Evolutionary conservation across 805 yeast genomes (phyloP), one percentile per base, ranked within the genome.

Genomic region (Maudiozyma bulderi): DNA sequence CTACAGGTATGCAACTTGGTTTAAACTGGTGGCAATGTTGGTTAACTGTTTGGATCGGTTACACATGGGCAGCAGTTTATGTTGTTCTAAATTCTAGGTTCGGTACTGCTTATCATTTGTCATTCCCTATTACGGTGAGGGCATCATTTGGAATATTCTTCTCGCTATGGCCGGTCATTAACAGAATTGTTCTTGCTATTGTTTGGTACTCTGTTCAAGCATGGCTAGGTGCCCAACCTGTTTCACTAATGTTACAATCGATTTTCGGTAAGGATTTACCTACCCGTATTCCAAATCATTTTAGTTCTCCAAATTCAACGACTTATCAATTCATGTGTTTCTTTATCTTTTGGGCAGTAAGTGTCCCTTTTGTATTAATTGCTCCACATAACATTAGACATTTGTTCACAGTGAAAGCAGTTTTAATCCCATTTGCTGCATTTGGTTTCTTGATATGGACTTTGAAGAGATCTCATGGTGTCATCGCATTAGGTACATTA

Each of bases 11-110:
- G 47, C 69, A 72, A 45, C 79, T 80, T 13, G 90, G 90, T 7
- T 68, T 87, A 67, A 75, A 81, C 8, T 86, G 95, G 93, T 87
- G 93, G 91, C 87, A 81, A 60, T 79, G 83, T 6, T 87, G 95
- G 91, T 67, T 86, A 40, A 77, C 90, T 1, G 91, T 87, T 15
- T 85, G 93, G 90, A 50, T 87, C n/a, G 95, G 95, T 2, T 87
- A 87, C 65, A 59, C 73, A 14, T 65, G 85, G 41, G 78, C 85
- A 54, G 90, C 84, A 50, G 56, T 73, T 2, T 84, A 86, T 57
- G 81, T 87, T 31, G 74, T 77, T 8, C 60, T 78, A 28, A 73
- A 83, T 29, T 84, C 91, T 29, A 72, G 93, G 55, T 77, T 85
- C 47, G 96, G 95, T 53, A 74, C 86, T 15, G 74, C 75, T 55